Base-by-base conservation (phyloP, 306 rosid species). In the Abrus pulchellus region DNA sequence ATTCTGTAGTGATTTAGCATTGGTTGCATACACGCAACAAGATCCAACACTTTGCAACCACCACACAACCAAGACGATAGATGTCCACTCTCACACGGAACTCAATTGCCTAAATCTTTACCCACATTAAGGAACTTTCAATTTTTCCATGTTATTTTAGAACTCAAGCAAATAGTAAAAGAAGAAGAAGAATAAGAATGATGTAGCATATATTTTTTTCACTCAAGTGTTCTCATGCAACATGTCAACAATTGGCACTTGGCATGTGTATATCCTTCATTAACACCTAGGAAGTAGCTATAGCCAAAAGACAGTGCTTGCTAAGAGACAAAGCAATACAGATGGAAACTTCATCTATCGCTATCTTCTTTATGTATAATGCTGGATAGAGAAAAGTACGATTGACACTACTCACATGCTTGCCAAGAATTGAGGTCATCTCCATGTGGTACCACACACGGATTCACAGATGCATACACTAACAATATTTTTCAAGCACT, bases 261-360 rank as follows among this genome's bases (percentile, higher is more conserved):
- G 56, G 30, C 33, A 2, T 68, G 67, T 65, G 72, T 68, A 67
- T 65, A 82, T 57, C 45, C 75, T 52, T 43, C 68, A 54, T 69
- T 3, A 60, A 74, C 56, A 70, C 72, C 75, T 27, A 66, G 29
- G 76, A 71, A 74, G 56, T 72, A 72, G 85, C 76, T 57, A 82
- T n/a, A 52, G 43, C 29, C 67, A 20, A 70, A 84, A 68, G 82
- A 80, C 76, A 47, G 5, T 73, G 5, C 55, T 14, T 65, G 34
- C 77, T 33, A 81, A 49, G 67, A 43, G 88, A 86, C 88, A 86
- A 83, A 79, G 76, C 74, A 83, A 87, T 82, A 84, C 88, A 79
- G 87, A 67, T 77, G 85, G 88, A 81, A 74, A 84, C 87, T 86
- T 93, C 91, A 85, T 87, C 90, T 72, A 85, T 91, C 92, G 29